Evolutionary conservation across 345 rosid genomes (phyloP).

Genomic region (Eucalyptus polyanthemos): DNA sequence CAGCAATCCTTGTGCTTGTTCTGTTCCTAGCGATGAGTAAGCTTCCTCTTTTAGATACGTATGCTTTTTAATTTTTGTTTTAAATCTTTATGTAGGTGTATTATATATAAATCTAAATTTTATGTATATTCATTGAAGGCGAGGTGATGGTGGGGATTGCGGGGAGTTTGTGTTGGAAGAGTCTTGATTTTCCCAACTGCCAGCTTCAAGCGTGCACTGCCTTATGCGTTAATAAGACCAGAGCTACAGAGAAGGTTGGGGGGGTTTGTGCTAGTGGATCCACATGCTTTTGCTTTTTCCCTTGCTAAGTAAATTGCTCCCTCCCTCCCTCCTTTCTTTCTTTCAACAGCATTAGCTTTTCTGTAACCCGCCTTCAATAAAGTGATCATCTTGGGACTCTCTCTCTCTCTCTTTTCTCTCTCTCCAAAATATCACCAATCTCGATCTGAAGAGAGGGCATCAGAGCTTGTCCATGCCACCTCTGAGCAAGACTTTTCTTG

Average conservation of each 20-base stretch:
- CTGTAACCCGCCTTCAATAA: neutral
- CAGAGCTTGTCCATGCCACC: too few species aligned
- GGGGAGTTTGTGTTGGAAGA: neutral
- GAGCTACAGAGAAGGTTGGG: neutral
- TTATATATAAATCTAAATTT: neutral
- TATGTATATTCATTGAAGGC: neutral
- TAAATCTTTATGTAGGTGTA: neutral
- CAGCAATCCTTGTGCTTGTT: neutral
- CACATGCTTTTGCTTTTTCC: neutral
- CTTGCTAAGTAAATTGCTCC: neutral
- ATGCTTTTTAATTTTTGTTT: neutral
- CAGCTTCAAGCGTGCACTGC: neutral
- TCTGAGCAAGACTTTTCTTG: too few species aligned
- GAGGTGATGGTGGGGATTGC: neutral
- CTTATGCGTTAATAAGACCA: neutral
- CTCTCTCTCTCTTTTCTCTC: neutral
- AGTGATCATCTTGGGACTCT: neutral
- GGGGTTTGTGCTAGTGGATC: neutral
- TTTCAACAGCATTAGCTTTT: neutral
- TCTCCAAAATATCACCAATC: neutral
- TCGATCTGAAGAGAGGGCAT: neutral
- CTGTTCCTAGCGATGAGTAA: neutral
- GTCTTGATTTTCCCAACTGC: neutral
- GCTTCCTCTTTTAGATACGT: neutral
- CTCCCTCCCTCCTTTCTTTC: neutral